Evolutionary conservation across 306 rosid species (phyloP), one percentile per base, ranked within the genome.

Genomic region (Vicia sativa): DNA sequence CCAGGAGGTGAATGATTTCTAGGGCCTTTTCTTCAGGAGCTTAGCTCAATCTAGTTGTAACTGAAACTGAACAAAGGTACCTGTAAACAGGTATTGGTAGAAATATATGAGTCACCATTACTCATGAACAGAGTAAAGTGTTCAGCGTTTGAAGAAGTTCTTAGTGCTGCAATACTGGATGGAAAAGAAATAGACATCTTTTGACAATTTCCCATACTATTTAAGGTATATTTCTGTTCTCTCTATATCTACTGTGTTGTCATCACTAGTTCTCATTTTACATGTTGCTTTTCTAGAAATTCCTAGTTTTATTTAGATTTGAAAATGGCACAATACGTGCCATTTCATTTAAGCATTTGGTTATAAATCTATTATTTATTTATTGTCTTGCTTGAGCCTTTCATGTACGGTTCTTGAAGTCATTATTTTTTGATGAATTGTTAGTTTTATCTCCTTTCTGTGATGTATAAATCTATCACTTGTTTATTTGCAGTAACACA

Each of bases 41-140:
- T 86, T 90, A 84, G 92, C 89, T 80, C n/a, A n/a, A n/a, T n/a
- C 89, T 89, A 89, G 78, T 89, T 86, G 89, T 92, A 87, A 78
- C 86, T 92, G 81, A 92, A 92, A 83, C 90, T 89, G 91, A 87
- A 96, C 96, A 81, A 92, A 89, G 85, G 85, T 89, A 81, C 87
- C 79, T 92, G 77, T 92, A 89, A 90, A 92, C 98, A 92, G 98
- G 96, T 89, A 77, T 71, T 85, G 87, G 96, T 90, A 80, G 96
- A 92, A 39, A 39, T 39, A 39, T 3, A 10, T 3, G 44, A 39
- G n/a, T 11, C n/a, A n/a, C n/a, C 12, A 39, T 9, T 31, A 6
- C 35, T 5, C 8, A 31, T 31, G 34, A 4, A 29, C 34, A n/a
- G n/a, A n/a, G n/a, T n/a, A n/a, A 29, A 31, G 1, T 80, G 87